Conservation (phyloP, 148 eudicot genomes). For the Vaccinium myrtillus region DNA sequence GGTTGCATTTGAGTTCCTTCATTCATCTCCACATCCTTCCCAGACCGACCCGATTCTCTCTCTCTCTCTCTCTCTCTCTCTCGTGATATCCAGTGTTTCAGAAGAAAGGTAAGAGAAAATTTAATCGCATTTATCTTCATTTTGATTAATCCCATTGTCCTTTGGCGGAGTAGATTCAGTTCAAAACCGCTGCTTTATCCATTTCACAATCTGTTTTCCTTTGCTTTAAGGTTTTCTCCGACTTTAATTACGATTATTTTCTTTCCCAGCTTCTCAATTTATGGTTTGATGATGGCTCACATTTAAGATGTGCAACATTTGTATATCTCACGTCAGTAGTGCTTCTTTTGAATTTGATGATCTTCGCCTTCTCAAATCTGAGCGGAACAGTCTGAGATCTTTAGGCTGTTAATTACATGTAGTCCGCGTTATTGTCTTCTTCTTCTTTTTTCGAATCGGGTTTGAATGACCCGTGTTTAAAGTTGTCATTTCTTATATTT, state of each 20-base stretch:
- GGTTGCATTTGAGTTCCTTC: not conserved
- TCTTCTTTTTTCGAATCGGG: no score
- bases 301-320: not conserved
- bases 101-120: no score
- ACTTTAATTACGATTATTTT: not conserved
- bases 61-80: constrained; percentile 10
- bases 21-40: not conserved
- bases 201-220: not conserved
- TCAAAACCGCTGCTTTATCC: not conserved
- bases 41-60: not conserved
- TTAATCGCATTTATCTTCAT: not conserved
- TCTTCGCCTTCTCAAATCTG: not conserved
- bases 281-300: not conserved
- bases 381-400: not conserved
- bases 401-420: not conserved
- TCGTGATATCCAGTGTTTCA: not conserved
- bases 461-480: not conserved
- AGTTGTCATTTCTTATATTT: not conserved
- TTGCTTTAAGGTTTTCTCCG: not conserved
- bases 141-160: not conserved
- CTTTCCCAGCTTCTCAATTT: not conserved
- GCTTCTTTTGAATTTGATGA: not conserved
- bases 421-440: no score
- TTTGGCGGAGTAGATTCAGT: not conserved
- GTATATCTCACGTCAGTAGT: not conserved